phyloP scores from a whole-genome alignment of 1,284 basidiomycete species.

The Trichosporon coremiiforme region DNA sequence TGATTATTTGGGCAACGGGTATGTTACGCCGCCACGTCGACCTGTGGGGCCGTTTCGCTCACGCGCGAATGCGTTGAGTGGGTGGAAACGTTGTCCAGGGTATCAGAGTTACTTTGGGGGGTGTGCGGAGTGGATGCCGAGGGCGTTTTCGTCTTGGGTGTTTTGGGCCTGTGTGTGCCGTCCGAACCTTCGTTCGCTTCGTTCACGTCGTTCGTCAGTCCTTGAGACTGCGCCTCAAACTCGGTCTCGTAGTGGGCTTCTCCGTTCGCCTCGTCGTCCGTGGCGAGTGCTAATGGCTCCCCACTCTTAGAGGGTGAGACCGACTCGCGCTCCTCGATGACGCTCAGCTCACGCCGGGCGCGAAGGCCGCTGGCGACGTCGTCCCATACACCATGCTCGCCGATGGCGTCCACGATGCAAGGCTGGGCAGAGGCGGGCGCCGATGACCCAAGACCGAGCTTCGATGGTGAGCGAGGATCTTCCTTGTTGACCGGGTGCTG shows the following conservation, averaged over 20 bases:
- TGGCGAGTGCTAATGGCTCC: neutral
- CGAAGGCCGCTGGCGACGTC: slow-evolving; percentile 32
- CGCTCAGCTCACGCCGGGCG: slow-evolving; percentile 50
- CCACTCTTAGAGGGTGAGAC: slow-evolving; percentile 15
- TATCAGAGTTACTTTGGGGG: slow-evolving; percentile 7
- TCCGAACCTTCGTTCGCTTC: neutral
- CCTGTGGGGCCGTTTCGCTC: neutral
- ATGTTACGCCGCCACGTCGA: slow-evolving; percentile 8
- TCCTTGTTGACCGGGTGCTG: neutral
- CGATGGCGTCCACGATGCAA: slow-evolving; percentile 37
- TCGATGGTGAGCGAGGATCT: slow-evolving; percentile 31
- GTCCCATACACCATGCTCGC: slow-evolving; percentile 36
- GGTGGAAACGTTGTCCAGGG: neutral
- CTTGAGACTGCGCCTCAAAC: neutral
- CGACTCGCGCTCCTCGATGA: slow-evolving; percentile 50
- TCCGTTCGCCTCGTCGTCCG: slow-evolving; percentile 4
- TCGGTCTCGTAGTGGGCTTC: slow-evolving; percentile 5
- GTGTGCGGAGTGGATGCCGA: neutral
- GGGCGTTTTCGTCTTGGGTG: neutral
- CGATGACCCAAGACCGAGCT: slow-evolving; percentile 31
- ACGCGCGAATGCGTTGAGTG: neutral
- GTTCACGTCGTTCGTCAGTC: slow-evolving; percentile 1
- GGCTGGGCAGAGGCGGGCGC: slow-evolving; percentile 24
- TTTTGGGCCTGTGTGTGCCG: neutral
- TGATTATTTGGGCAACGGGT: neutral